Evolutionary conservation across 257 asterid species (phyloP), one percentile per base, ranked within the genome.

Genomic region (Apocynum venetum): DNA sequence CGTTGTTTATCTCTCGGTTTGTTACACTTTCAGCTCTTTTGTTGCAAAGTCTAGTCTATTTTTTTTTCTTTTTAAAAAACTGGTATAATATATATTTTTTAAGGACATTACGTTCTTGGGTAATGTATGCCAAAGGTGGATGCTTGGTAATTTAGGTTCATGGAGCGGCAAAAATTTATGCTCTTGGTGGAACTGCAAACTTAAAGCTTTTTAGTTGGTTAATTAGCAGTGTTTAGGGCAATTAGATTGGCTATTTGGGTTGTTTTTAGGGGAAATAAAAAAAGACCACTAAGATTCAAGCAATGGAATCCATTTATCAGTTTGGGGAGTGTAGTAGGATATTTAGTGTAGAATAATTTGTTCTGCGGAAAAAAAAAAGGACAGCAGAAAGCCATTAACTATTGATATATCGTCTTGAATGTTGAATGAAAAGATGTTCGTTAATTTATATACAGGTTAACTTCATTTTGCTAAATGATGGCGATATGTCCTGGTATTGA

Each of bases 1-100:
- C 72, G 83, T 91, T 60, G 86, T 96, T 74, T 85, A 79, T 77
- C 91, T 96, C 13, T 82, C 92, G 91, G 99, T 96, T 48, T 44
- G 97, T 85, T 68, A 55, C 51, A 55, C 51, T 78, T 76, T 47
- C 0, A 57, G 17, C 51, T 56, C 12, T 60, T 1, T 25, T 7
- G 2, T 36, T 82, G 11, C 12, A 40, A n/a, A 3, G 25, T 71
- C 8, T 38, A 31, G 38, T 8, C 3, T 6, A 25, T 25, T 25
- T 25, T 25, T 25, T 25, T 25, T 25, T 25, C 31, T 25, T 25
- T 25, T 25, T 25, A 25, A 25, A 25, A 25, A 25, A 25, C 31
- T 25, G 31, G 31, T 25, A 25, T 25, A 25, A 25, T 25, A 25
- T 25, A 25, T 25, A 25, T 67, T 67, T 41, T 20, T 20, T 10